Evolutionary conservation across 352 stramenopile genomes (phyloP), one percentile per base, ranked within the genome.

Genomic region (Saprolegnia diclina): DNA sequence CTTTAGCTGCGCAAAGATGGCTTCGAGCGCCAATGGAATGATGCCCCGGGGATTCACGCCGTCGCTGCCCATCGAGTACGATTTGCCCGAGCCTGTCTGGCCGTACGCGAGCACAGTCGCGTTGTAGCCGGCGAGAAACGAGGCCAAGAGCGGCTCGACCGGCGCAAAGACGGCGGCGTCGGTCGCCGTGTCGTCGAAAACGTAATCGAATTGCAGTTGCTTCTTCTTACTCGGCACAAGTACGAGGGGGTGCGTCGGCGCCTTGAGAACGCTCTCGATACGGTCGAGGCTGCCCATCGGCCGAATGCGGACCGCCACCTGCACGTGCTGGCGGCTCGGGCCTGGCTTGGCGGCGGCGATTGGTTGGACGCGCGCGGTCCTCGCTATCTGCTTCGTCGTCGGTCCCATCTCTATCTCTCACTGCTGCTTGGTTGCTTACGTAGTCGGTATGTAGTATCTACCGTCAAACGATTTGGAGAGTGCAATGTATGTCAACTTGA

Each of bases 101-200:
- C 95, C 94, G 75, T 98, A 98, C 2, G 94, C 93, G 56, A 98
- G 87, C 66, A 98, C 92, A 4, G 93, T 98, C n/a, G 91, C 79
- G 82, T 98, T 98, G 78, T 97, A 98, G 24, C 92, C 94, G 64
- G 96, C 80, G 55, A 98, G 91, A 79, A 92, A 96, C 37, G 86
- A 77, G 21, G 89, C 72, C 4, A 96, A 55, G 24, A 96, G 73
- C 24, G 83, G 81, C 56, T 65, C 42, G 26, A 95, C 77, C 26
- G 83, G 91, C 53, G 70, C 65, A 80, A 82, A 96, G 53, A 96
- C 86, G 72, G 93, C 88, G 65, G 78, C 79, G 76, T 96, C 85
- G 66, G 88, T 78, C 54, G 82, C 80, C 72, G 89, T 85, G 74
- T 93, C 87, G 71, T 79, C 52, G 64, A 96, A 92, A 5, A 81